phyloP scores from a whole-genome alignment of 345 rosid species.

The Eucalyptus microcorys region DNA sequence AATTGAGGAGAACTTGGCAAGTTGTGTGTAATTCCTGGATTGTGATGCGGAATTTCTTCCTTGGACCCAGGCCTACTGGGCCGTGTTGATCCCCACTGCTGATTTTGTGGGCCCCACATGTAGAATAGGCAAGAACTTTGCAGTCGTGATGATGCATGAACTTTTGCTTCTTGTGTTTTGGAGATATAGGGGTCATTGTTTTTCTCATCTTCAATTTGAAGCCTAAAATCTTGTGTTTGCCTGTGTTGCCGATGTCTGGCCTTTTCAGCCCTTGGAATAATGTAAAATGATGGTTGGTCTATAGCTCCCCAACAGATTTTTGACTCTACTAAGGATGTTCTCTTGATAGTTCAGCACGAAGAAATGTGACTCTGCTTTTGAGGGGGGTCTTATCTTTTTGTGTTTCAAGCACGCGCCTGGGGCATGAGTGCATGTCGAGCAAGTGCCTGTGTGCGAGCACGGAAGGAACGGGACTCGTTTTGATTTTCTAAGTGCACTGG shows the following conservation, averaged over 20 bases:
- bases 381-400: neutral
- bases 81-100: neutral
- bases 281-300: neutral
- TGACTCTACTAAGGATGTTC: neutral
- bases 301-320: neutral
- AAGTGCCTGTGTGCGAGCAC: rapidly evolving
- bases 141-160: rapidly evolving
- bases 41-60: neutral
- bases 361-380: neutral
- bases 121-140: neutral
- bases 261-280: neutral
- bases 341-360: neutral
- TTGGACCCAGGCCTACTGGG: neutral
- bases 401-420: neutral
- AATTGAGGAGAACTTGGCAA: neutral
- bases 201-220: neutral
- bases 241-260: neutral
- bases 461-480: neutral
- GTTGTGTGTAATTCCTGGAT: neutral
- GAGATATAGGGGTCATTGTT: neutral
- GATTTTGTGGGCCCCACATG: rapidly evolving
- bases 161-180: neutral
- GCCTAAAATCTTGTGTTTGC: neutral
- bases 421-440: neutral
- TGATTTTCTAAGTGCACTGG: neutral